Percentiles rank a stretch among this genome's conserved stretches.
Evolutionary conservation across 768 basidiomycete genomes (phyloP).

Genomic region (Rhizopogon salebrosus): DNA sequence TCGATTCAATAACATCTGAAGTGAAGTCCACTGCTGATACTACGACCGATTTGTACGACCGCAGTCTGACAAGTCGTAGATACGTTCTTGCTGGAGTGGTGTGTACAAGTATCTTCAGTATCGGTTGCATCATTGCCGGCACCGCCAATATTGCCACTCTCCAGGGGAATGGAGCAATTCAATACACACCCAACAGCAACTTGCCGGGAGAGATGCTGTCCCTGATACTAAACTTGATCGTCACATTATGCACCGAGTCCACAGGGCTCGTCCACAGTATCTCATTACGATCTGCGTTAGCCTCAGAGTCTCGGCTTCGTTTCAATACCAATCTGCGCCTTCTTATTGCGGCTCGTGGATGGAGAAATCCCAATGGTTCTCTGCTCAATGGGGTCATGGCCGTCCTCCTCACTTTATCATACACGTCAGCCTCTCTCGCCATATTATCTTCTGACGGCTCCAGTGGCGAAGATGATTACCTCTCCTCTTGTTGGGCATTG

Average conservation of each 20-base stretch:
- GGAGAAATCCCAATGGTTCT: conserved; percentile 19
- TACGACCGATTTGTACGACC: conserved; percentile 22
- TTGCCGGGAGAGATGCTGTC: conserved; percentile 18
- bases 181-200: conserved; percentile 6
- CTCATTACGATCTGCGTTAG: conserved; percentile 22
- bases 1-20: not conserved
- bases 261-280: conserved; percentile 23
- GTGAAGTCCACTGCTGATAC: conserved; percentile 1
- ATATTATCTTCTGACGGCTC: conserved; percentile 8
- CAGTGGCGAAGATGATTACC: conserved; percentile 14
- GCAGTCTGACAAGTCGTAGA: conserved; percentile 18
- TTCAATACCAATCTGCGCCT: conserved; percentile 28
- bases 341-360: conserved; percentile 15
- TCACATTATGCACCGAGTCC: conserved; percentile 24
- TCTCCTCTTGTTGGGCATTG: conserved; percentile 21
- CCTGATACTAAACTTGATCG: conserved; percentile 22
- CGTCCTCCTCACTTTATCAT: conserved; percentile 23
- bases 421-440: conserved; percentile 21
- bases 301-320: conserved; percentile 17
- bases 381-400: conserved; percentile 17
- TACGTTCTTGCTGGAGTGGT: conserved; percentile 20
- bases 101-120: conserved; percentile 16
- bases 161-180: conserved; percentile 1
- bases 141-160: not conserved
- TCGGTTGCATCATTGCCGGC: conserved; percentile 20